Conservation (phyloP, 2,329 filamentous ascomycete genomes). For the Eutypa lata region DNA sequence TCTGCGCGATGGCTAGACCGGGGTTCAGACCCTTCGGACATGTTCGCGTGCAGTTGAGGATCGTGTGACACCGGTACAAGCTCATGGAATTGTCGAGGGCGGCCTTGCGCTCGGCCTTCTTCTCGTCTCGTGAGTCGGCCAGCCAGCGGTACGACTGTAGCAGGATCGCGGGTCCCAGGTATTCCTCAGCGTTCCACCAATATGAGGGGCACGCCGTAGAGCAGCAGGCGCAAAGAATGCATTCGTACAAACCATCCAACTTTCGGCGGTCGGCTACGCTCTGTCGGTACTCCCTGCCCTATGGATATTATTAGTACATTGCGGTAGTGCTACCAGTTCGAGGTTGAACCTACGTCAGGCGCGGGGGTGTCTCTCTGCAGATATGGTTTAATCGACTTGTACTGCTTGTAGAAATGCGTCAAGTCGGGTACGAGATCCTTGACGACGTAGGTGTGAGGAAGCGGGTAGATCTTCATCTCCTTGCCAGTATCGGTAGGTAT, state of each 20-base stretch:
- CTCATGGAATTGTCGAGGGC: slow-evolving; percentile 98
- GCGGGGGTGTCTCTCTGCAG: slow-evolving; percentile 85
- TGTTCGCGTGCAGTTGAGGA: slow-evolving; percentile 95
- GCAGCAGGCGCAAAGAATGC: slow-evolving; percentile 99
- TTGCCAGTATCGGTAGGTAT: slow-evolving; percentile 80
- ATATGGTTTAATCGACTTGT: slow-evolving; percentile 99
- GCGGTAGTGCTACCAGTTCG: neutral
- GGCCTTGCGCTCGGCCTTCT: slow-evolving; percentile 80
- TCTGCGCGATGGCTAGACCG: slow-evolving; percentile 90
- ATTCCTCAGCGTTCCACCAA: slow-evolving; percentile 99
- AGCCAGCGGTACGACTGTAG: slow-evolving; percentile 98
- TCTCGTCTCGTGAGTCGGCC: slow-evolving; percentile 90
- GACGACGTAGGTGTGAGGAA: slow-evolving; percentile 98
- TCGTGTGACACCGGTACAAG: slow-evolving; percentile 98
- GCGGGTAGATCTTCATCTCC: slow-evolving; percentile 92
- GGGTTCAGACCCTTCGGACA: slow-evolving; percentile 99
- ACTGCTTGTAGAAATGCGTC: slow-evolving; percentile 99
- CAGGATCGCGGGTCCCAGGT: slow-evolving; percentile 93
- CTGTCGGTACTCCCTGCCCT: slow-evolving; percentile 93
- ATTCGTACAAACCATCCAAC: slow-evolving; percentile 97
- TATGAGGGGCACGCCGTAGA: slow-evolving; percentile 99
- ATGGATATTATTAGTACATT: slow-evolving; percentile 10
- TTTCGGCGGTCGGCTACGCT: slow-evolving; percentile 89
- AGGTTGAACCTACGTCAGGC: slow-evolving; percentile 64
- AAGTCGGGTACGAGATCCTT: slow-evolving; percentile 98